phyloP scores from a whole-genome alignment of 2,329 filamentous ascomycete species.

The Metarhizium guizhouense region DNA sequence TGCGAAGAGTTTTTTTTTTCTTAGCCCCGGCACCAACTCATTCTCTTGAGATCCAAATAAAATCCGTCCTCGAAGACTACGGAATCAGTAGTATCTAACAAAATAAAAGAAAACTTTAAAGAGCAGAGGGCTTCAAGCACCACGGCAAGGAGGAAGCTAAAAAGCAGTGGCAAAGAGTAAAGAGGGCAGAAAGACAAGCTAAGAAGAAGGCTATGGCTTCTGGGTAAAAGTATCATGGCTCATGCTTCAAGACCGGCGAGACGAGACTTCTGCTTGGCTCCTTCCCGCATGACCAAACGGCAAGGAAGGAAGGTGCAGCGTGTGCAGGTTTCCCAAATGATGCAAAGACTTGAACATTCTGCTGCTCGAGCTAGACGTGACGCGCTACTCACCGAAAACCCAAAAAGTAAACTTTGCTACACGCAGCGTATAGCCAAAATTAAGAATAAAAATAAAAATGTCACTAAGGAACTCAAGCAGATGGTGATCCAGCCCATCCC shows the following conservation, averaged over 20 bases:
- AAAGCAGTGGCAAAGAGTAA: background rate
- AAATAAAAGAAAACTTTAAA: background rate
- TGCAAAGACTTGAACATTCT: background rate
- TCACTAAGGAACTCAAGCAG: background rate
- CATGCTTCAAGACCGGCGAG: conserved; percentile 6
- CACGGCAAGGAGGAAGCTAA: background rate
- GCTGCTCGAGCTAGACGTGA: background rate
- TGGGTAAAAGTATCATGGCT: background rate
- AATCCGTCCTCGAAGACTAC: background rate
- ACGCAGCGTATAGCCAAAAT: background rate
- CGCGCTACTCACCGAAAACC: background rate
- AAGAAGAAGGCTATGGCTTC: background rate
- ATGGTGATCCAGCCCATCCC: background rate
- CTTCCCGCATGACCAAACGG: background rate
- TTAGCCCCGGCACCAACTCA: background rate
- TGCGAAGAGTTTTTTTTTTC: background rate
- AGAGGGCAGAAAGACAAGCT: background rate
- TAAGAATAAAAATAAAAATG: background rate
- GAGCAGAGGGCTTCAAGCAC: background rate
- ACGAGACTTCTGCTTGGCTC: background rate
- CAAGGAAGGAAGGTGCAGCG: conserved; percentile 3
- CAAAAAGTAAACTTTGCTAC: background rate
- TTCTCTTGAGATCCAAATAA: background rate
- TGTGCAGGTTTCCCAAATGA: background rate
- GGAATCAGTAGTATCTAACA: background rate